Percentiles rank a stretch among this genome's conserved stretches.
Conservation (phyloP, 345 rosid species). For the Mangifera indica region DNA sequence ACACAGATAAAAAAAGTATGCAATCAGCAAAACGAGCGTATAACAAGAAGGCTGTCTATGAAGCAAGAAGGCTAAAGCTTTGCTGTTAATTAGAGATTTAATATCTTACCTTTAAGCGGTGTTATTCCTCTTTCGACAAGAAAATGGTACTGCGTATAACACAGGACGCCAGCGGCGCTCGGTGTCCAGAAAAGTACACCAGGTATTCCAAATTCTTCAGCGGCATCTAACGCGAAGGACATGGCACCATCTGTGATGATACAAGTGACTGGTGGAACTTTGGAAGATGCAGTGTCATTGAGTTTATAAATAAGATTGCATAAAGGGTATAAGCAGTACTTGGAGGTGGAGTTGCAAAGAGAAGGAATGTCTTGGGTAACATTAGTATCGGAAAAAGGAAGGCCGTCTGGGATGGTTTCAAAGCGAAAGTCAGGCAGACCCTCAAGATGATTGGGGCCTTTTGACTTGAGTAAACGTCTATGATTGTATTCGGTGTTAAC, state of each 20-base stretch:
- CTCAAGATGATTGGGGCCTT: not conserved
- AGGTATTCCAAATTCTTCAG: not conserved
- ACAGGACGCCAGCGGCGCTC: not conserved
- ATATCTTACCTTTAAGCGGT: not conserved
- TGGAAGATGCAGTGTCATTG: not conserved
- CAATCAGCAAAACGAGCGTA: no score
- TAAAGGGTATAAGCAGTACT: not conserved
- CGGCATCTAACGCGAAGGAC: not conserved
- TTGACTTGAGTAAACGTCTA: conserved; percentile 7
- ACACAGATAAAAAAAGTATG: no score
- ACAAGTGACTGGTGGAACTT: not conserved
- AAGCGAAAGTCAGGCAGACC: not conserved
- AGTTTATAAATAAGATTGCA: not conserved
- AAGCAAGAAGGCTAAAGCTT: no score
- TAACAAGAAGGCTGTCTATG: no score
- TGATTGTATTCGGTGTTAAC: not conserved
- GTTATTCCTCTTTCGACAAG: not conserved
- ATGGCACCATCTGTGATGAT: not conserved
- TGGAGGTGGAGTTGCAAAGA: not conserved
- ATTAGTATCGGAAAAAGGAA: not conserved
- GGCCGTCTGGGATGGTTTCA: conserved; percentile 11
- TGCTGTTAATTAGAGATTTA: no score
- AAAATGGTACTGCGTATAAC: not conserved
- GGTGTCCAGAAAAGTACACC: not conserved
- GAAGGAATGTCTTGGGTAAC: not conserved